Percentiles rank a stretch among this genome's conserved stretches.
These are phyloP conservation scores for Arthroderma sp. DNA, from an alignment of 2,329 filamentous ascomycete genomes.

Conservation along the genomic window DNA sequence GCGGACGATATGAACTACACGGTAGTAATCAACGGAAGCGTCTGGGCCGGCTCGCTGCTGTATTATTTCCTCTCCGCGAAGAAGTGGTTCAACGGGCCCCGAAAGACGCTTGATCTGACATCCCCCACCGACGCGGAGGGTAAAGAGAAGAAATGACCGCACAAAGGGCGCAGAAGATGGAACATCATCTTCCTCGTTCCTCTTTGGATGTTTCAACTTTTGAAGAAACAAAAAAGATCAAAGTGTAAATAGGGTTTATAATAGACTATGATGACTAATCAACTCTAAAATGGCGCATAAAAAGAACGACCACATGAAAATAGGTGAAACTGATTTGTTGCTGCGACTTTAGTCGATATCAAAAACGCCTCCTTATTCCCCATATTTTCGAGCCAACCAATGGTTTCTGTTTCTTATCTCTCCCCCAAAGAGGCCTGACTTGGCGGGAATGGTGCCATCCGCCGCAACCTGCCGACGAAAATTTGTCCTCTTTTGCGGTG, in stretches of 20 bases:
- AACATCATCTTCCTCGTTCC: too few relatives aligned
- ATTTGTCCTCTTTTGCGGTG: neutral
- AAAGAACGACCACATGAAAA: neutral
- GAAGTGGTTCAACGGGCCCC: constrained; percentile 51
- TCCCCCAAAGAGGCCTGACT: neutral
- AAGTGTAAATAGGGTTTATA: neutral
- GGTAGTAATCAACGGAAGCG: constrained; percentile 47
- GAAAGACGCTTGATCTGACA: constrained; percentile 39
- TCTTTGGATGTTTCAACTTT: too few relatives aligned
- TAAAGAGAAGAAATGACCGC: neutral
- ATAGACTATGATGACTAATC: neutral
- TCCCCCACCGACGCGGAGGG: neutral
- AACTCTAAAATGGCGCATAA: neutral
- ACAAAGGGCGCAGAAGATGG: too few relatives aligned
- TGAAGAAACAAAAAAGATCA: too few relatives aligned
- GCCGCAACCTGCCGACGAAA: neutral
- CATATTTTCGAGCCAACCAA: neutral
- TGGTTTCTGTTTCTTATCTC: neutral
- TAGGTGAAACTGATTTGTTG: too few relatives aligned
- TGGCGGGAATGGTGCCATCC: neutral
- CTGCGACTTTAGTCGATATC: too few relatives aligned
- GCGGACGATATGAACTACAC: constrained; percentile 50
- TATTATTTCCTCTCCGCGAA: constrained; percentile 48
- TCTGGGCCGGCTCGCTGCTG: constrained; percentile 45
- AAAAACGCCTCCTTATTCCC: neutral